Base-by-base conservation (phyloP, 805 yeast genomes). In the Teunomyces cretensis region DNA sequence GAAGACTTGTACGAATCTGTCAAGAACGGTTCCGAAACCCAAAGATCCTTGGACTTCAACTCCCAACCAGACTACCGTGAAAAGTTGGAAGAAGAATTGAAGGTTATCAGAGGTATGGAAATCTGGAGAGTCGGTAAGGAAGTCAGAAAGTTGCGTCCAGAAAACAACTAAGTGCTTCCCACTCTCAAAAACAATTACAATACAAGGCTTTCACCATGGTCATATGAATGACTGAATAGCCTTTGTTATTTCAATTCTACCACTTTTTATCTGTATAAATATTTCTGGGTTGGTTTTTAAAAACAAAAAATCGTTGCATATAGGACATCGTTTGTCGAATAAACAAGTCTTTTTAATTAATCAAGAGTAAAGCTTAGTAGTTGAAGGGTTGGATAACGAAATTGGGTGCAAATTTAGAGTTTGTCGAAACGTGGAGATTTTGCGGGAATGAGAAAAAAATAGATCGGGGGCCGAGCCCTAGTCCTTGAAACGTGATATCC, bases 101-200 rank as follows among this genome's bases (percentile, higher is more conserved):
- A 86, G 75, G 80, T 79, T 68, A 92, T 94, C 81, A 89, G 98
- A 82, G 80, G 80, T 69, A 90, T 94, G 86, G 99, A 94, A 82
- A 94, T 94, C 92, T 94, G 99, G 99, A 87, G 74, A 69, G 99
- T 94, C 61, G 99, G 99, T 70, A 92, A 92, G 81, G 98, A 94
- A 81, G 99, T 94, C 60, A 92, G 99, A 85, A 94, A 94, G 79
- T 85, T 94, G 74, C 91, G 99, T 79, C 99, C 99, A 66, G 99
- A 94, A 81, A 92, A 94, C 94, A 83, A 86, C 73, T 91, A 87
- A 77, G 49, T 44, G 30, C 44, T 39, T 37, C 30, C 22, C 17
- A 9, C 36, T 41, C 38, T 24, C 13, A n/a, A 33, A 13, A 11
- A 32, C 22, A 39, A 12, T 30, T 14, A 36, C 15, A 42, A 22